Conservation (phyloP, 306 rosid species). For the Trifolium fragiferum region DNA sequence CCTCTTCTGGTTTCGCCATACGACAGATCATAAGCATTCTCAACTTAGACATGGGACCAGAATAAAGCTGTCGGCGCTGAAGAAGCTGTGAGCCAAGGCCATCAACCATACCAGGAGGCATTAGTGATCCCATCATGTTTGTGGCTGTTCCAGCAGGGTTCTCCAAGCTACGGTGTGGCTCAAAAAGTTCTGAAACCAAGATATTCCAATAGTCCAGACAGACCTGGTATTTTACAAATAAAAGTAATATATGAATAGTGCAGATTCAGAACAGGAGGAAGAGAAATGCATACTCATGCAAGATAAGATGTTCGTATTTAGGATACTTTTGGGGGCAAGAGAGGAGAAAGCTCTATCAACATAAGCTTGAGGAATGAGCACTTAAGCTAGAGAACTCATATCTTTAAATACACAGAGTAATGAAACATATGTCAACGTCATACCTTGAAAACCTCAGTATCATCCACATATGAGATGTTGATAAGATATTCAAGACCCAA, state of each 20-base stretch:
- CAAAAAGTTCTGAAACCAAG: slow-evolving; percentile 73
- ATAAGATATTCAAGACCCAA: slow-evolving; percentile 94
- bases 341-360: not conserved
- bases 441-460: slow-evolving; percentile 97
- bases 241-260: not conserved
- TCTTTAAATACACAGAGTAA: not conserved
- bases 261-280: slow-evolving; percentile 14
- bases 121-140: slow-evolving; percentile 51
- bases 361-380: not conserved
- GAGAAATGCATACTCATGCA: slow-evolving; percentile 3
- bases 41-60: slow-evolving; percentile 90
- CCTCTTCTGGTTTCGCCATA: slow-evolving; percentile 99
- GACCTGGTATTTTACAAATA: slow-evolving; percentile 61
- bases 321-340: not conserved
- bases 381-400: not conserved
- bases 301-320: not conserved
- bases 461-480: slow-evolving; percentile 95
- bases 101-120: slow-evolving; percentile 83
- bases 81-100: slow-evolving; percentile 76
- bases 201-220: slow-evolving; percentile 98
- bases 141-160: slow-evolving; percentile 48
- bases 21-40: slow-evolving; percentile 98
- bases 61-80: slow-evolving; percentile 87
- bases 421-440: not conserved
- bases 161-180: slow-evolving; percentile 47